A percentile compares a stretch with the other conserved stretches of the same genome.
phyloP scores from a whole-genome alignment of 441 rosid species.

The Hura crepitans region DNA sequence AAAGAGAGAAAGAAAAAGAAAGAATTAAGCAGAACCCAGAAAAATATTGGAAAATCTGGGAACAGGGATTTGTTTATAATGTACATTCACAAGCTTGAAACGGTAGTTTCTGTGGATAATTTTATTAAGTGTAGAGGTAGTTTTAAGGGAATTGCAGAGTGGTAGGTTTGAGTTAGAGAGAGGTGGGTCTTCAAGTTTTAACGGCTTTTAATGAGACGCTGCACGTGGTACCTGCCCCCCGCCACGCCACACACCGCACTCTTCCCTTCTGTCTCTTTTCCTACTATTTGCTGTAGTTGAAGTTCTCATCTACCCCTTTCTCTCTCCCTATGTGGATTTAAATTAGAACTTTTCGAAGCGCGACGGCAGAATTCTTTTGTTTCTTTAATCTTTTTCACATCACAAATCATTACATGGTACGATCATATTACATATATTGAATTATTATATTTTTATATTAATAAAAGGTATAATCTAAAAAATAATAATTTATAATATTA shows the following conservation, averaged over 20 bases:
- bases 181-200: conserved; percentile 18
- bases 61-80: neutral
- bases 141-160: conserved; percentile 23
- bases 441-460: too few species aligned
- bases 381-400: too few species aligned
- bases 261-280: neutral
- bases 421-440: too few species aligned
- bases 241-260: conserved; percentile 18
- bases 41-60: neutral
- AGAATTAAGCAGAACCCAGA: neutral
- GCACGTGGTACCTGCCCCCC: conserved; percentile 68
- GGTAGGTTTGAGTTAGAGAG: conserved; percentile 54
- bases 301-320: conserved; percentile 41
- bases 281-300: neutral
- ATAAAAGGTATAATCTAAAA: too few species aligned
- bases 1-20: neutral
- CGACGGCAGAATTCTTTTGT: too few species aligned
- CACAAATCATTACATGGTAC: too few species aligned
- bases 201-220: conserved; percentile 36
- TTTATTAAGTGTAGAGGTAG: conserved; percentile 11
- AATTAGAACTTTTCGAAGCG: neutral
- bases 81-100: conserved; percentile 10
- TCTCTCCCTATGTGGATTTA: neutral
- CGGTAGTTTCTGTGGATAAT: neutral
- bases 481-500: too few species aligned